These are phyloP conservation scores for Zymoseptoria pseudotritici DNA, from an alignment of 2,329 filamentous ascomycete species.

Conservation along the genomic window DNA sequence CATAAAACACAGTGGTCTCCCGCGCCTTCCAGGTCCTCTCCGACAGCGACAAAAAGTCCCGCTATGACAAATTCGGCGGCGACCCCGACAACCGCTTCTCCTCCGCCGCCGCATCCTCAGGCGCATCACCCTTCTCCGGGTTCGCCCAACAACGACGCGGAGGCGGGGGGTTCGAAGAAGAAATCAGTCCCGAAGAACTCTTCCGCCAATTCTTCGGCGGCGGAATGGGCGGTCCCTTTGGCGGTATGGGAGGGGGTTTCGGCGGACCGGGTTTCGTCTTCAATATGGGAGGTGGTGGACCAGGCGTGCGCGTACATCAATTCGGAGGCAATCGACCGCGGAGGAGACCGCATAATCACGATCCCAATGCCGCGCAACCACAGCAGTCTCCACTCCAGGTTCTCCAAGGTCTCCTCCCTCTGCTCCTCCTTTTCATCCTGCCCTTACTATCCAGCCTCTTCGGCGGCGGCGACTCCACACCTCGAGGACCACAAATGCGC, in stretches of 20 bases:
- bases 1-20: constrained; percentile 60
- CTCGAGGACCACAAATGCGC: constrained; percentile 61
- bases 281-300: constrained; percentile 68
- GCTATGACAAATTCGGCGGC: constrained; percentile 81
- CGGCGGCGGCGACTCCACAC: constrained; percentile 52
- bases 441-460: constrained; percentile 73
- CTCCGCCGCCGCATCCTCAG: constrained; percentile 42
- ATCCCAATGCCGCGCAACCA: constrained; percentile 37
- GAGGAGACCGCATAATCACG: constrained; percentile 61
- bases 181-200: constrained; percentile 93
- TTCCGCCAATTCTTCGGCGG: constrained; percentile 96
- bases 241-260: constrained; percentile 17
- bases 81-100: constrained; percentile 87
- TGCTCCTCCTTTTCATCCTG: constrained; percentile 82
- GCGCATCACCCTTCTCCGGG: constrained; percentile 56
- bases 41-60: constrained; percentile 85
- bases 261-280: constrained; percentile 86
- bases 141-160: constrained; percentile 47
- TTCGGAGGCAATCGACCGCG: constrained; percentile 77
- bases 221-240: constrained; percentile 48
- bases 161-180: constrained; percentile 65
- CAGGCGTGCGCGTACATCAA: constrained; percentile 88
- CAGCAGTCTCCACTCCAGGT: constrained; percentile 42
- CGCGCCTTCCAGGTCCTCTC: constrained; percentile 88
- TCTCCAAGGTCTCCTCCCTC: constrained; percentile 54